A percentile compares a stretch with the other conserved stretches of the same genome.
Evolutionary conservation across 805 yeast species (phyloP).

Genomic region (Yueomyces sp.): DNA sequence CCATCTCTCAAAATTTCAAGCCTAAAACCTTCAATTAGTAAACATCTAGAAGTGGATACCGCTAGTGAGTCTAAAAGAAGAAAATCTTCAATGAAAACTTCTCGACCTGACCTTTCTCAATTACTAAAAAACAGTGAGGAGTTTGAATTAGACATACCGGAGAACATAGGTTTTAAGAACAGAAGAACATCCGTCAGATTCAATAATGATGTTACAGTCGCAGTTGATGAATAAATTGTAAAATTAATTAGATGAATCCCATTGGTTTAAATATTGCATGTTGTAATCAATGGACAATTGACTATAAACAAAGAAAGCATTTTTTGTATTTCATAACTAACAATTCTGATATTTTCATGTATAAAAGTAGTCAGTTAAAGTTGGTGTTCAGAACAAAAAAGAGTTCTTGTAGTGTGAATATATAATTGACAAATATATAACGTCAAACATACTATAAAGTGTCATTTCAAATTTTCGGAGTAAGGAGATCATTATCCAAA

Average conservation of each 20-base stretch:
- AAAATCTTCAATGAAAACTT: constrained; percentile 21
- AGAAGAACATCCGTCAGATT: constrained; percentile 57
- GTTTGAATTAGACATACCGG: constrained; percentile 37
- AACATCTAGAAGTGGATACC: background rate
- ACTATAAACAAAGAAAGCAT: too few relatives aligned
- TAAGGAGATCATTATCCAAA: too few relatives aligned
- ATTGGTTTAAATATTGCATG: too few relatives aligned
- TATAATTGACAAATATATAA: too few relatives aligned
- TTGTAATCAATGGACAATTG: too few relatives aligned
- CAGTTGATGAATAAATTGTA: constrained; percentile 22
- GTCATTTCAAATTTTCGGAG: too few relatives aligned
- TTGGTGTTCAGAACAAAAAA: too few relatives aligned
- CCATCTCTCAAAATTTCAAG: background rate
- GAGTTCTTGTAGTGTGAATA: too few relatives aligned
- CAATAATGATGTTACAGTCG: constrained; percentile 47
- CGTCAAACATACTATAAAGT: too few relatives aligned
- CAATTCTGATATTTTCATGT: too few relatives aligned
- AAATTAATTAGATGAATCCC: background rate
- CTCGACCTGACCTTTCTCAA: constrained; percentile 31
- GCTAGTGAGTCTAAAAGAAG: constrained; percentile 6
- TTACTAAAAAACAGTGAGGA: constrained; percentile 33
- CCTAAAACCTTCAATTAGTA: background rate
- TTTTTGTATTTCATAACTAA: too few relatives aligned
- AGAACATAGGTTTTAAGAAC: constrained; percentile 16
- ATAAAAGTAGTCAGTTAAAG: too few relatives aligned